phyloP scores from a whole-genome alignment of 805 yeast species.

The Candida insectalens region DNA sequence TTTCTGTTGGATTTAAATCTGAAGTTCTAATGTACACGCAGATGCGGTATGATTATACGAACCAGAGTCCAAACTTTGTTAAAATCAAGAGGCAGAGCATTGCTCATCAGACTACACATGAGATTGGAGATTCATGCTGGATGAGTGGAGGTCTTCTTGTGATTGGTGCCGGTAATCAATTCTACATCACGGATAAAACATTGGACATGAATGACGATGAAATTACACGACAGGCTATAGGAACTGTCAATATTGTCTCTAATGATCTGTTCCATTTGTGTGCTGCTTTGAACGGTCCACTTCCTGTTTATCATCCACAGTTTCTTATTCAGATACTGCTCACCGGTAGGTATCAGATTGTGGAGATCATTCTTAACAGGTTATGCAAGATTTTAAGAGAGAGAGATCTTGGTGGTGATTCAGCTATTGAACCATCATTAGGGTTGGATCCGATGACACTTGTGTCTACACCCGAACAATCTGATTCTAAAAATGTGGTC shows the following conservation, averaged over 20 bases:
- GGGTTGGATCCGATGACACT: conserved; percentile 12
- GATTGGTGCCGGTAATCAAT: conserved; percentile 83
- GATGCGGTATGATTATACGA: conserved; percentile 81
- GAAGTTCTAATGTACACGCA: conserved; percentile 67
- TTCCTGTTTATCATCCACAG: conserved; percentile 90
- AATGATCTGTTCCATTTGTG: conserved; percentile 59
- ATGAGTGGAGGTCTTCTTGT: conserved; percentile 68
- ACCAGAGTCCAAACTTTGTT: conserved; percentile 65
- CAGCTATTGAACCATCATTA: conserved; percentile 15
- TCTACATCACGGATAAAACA: conserved; percentile 68
- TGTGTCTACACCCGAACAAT: conserved; percentile 2
- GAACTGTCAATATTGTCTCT: conserved; percentile 45
- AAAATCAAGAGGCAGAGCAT: conserved; percentile 68
- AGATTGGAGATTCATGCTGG: conserved; percentile 88
- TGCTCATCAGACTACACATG: conserved; percentile 61
- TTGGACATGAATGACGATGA: conserved; percentile 43
- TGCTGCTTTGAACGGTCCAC: conserved; percentile 74
- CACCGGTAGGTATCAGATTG: conserved; percentile 46
- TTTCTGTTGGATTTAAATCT: conserved; percentile 69
- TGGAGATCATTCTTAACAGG: conserved; percentile 43
- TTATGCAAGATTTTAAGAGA: conserved; percentile 47
- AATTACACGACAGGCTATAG: conserved; percentile 43
- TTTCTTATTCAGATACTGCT: conserved; percentile 67
- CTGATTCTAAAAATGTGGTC: not conserved
- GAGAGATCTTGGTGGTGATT: conserved; percentile 28